Conservation (phyloP, 371 early-diverging fungal species). For the Parasitella parasitica region DNA sequence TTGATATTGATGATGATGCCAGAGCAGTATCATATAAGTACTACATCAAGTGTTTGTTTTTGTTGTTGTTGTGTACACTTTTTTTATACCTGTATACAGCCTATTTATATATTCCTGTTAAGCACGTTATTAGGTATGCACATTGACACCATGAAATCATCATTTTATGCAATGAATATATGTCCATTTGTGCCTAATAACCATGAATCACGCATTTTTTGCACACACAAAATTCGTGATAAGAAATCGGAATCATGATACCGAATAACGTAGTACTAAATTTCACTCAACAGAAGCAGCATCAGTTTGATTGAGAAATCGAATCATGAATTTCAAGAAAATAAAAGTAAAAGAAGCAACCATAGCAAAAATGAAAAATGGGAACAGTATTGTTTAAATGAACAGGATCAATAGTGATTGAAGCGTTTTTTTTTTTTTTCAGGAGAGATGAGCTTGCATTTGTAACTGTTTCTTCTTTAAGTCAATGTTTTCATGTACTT, state of each 20-base stretch:
- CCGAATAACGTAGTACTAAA: conserved; percentile 12
- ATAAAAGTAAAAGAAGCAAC: background rate
- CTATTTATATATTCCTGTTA: background rate
- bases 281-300: background rate
- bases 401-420: no score
- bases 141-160: background rate
- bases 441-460: conserved; percentile 10
- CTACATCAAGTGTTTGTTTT: background rate
- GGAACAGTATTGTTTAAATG: no score
- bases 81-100: background rate
- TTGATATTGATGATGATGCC: no score
- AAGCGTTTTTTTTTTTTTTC: no score
- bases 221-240: background rate
- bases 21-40: background rate
- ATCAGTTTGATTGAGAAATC: no score
- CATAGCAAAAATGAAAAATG: background rate
- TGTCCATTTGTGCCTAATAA: no score
- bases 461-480: conserved; percentile 26
- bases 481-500: conserved; percentile 18
- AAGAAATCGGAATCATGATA: background rate
- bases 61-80: conserved; percentile 4
- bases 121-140: background rate
- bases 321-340: no score
- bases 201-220: no score
- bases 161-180: background rate